Percentiles rank a stretch among this genome's conserved stretches.
Conservation (phyloP, 2,329 filamentous ascomycete species). For the Kalmusia sp. region DNA sequence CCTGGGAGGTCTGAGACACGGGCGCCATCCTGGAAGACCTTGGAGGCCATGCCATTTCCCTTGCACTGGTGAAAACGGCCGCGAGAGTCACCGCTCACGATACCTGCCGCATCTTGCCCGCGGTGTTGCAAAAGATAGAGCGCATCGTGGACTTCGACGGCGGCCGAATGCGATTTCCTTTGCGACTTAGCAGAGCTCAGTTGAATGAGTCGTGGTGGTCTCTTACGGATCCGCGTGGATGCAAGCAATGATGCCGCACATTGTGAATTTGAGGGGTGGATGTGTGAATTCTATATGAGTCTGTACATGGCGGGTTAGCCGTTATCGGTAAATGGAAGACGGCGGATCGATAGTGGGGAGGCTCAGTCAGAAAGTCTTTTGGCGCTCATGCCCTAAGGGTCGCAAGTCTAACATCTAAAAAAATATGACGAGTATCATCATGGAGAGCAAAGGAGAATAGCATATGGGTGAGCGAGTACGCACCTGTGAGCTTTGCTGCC, state of each 20-base stretch:
- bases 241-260: constrained; percentile 60
- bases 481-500: constrained; percentile 18
- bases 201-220: constrained; percentile 19
- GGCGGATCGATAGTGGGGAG: constrained; percentile 25
- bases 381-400: constrained; percentile 42
- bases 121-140: constrained; percentile 59
- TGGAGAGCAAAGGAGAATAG: constrained; percentile 14
- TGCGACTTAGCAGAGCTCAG: constrained; percentile 19
- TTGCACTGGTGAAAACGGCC: constrained; percentile 90
- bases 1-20: constrained; percentile 78
- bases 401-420: constrained; percentile 51
- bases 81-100: constrained; percentile 75
- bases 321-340: constrained; percentile 19
- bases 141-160: constrained; percentile 54
- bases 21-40: constrained; percentile 82
- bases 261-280: constrained; percentile 34
- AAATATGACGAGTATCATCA: constrained; percentile 47
- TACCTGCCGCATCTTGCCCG: constrained; percentile 88
- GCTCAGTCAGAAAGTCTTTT: constrained; percentile 45
- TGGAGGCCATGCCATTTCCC: constrained; percentile 85
- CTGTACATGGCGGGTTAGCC: constrained; percentile 31
- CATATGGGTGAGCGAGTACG: constrained; percentile 6
- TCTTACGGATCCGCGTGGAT: constrained; percentile 53
- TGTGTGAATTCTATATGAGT: constrained; percentile 7
- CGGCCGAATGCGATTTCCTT: constrained; percentile 46